Conservation (phyloP, 1,284 basidiomycete species). For the Moniliella sp. region DNA sequence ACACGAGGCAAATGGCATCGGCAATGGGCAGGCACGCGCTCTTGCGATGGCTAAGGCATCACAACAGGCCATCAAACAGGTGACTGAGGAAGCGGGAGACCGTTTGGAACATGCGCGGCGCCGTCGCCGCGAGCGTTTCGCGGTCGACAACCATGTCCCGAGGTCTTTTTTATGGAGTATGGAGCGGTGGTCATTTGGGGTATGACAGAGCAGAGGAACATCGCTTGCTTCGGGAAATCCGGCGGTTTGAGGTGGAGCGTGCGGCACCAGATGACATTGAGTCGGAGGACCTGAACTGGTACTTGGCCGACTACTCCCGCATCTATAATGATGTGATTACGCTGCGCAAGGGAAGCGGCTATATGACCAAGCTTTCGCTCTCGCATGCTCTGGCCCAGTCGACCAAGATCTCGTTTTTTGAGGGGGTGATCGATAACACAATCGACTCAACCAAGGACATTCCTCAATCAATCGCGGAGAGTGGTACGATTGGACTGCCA, state of each 20-base stretch:
- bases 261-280: constrained; percentile 42
- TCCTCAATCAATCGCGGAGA: constrained; percentile 73
- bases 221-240: constrained; percentile 57
- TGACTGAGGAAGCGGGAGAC: constrained; percentile 1
- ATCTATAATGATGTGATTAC: constrained; percentile 98
- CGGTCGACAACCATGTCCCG: constrained; percentile 18
- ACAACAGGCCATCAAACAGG: constrained; percentile 1
- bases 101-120: constrained; percentile 3
- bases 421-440: constrained; percentile 72
- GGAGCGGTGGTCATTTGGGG: constrained; percentile 85
- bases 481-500: constrained; percentile 57
- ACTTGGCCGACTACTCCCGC: constrained; percentile 82
- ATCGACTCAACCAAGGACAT: constrained; percentile 93
- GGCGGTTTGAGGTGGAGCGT: constrained; percentile 74
- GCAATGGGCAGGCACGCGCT: too few relatives aligned
- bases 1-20: constrained; percentile 3
- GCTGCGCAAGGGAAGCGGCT: constrained; percentile 72
- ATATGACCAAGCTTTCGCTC: constrained; percentile 87
- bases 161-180: constrained; percentile 64
- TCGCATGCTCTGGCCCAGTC: constrained; percentile 87
- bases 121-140: constrained; percentile 9
- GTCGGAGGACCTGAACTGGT: constrained; percentile 89
- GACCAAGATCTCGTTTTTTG: constrained; percentile 56
- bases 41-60: constrained; percentile 1
- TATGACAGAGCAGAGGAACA: constrained; percentile 80